phyloP scores from a whole-genome alignment of 2,329 filamentous ascomycete species.

The Cytospora piceicola region DNA sequence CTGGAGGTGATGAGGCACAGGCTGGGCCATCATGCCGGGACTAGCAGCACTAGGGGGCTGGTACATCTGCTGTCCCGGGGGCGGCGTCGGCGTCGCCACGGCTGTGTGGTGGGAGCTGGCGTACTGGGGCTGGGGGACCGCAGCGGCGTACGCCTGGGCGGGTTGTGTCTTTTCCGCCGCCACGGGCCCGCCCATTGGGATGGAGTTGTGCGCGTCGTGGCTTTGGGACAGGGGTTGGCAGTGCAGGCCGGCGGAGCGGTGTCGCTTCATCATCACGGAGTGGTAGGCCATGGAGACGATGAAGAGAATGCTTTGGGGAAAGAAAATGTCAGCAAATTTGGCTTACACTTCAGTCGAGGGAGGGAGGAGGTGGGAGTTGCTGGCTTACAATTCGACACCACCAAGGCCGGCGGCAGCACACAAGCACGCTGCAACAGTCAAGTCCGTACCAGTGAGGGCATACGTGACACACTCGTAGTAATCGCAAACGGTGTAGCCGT shows the following conservation, averaged over 20 bases:
- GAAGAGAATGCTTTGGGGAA: slow-evolving; percentile 46
- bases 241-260: slow-evolving; percentile 49
- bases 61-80: slow-evolving; percentile 30
- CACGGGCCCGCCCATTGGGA: slow-evolving; percentile 31
- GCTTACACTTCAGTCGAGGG: neutral
- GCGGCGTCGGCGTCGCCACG: slow-evolving; percentile 29
- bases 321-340: neutral
- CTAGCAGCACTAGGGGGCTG: slow-evolving; percentile 28
- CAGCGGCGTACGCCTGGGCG: neutral
- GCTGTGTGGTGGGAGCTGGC: slow-evolving; percentile 26
- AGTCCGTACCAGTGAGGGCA: slow-evolving; percentile 26
- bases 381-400: slow-evolving; percentile 49
- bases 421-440: slow-evolving; percentile 35
- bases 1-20: slow-evolving; percentile 11
- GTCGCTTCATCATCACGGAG: slow-evolving; percentile 47
- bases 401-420: slow-evolving; percentile 47
- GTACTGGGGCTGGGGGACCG: slow-evolving; percentile 32
- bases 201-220: slow-evolving; percentile 14
- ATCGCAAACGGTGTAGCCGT: slow-evolving; percentile 32
- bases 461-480: slow-evolving; percentile 36
- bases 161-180: slow-evolving; percentile 33
- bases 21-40: neutral
- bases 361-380: neutral
- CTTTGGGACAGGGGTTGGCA: slow-evolving; percentile 37
- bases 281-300: slow-evolving; percentile 47